A percentile compares a stretch with the other conserved stretches of the same genome.
Conservation (phyloP, 192 early-diverging fungal species). For the Coemansia nantahalensis region DNA sequence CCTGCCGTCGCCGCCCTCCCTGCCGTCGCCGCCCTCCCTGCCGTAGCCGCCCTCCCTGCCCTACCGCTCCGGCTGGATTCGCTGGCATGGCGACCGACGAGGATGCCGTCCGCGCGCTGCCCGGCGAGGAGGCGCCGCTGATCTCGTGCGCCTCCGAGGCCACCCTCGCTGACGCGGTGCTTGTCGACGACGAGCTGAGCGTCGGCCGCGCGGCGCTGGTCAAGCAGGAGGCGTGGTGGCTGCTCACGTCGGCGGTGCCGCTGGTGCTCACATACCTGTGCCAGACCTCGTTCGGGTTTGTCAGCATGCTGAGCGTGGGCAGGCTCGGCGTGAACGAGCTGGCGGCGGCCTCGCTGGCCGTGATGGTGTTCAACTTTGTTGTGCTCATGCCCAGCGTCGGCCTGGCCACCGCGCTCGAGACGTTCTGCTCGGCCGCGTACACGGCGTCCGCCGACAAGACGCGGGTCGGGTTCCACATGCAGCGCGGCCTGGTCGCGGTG, state of each 20-base stretch:
- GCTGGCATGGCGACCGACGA: not conserved
- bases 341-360: conserved; percentile 63
- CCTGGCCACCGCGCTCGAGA: conserved; percentile 53
- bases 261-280: conserved; percentile 61
- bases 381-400: conserved; percentile 69
- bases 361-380: conserved; percentile 68
- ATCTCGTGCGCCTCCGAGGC: conserved; percentile 22
- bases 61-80: not conserved
- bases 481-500: conserved; percentile 44
- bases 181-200: conserved; percentile 19
- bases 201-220: conserved; percentile 17
- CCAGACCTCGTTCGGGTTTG: conserved; percentile 63
- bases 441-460: conserved; percentile 47
- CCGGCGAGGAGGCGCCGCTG: conserved; percentile 7
- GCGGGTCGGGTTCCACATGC: conserved; percentile 41
- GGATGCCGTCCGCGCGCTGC: not conserved
- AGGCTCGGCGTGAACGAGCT: conserved; percentile 64
- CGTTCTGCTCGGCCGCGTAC: conserved; percentile 37
- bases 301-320: conserved; percentile 64
- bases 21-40: no score
- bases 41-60: no score
- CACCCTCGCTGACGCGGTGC: conserved; percentile 19
- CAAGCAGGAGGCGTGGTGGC: conserved; percentile 36
- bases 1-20: no score
- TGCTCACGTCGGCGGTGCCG: conserved; percentile 46